These are phyloP conservation scores for Benincasa hispida DNA, from an alignment of 306 rosid genomes.

Conservation along the genomic window DNA sequence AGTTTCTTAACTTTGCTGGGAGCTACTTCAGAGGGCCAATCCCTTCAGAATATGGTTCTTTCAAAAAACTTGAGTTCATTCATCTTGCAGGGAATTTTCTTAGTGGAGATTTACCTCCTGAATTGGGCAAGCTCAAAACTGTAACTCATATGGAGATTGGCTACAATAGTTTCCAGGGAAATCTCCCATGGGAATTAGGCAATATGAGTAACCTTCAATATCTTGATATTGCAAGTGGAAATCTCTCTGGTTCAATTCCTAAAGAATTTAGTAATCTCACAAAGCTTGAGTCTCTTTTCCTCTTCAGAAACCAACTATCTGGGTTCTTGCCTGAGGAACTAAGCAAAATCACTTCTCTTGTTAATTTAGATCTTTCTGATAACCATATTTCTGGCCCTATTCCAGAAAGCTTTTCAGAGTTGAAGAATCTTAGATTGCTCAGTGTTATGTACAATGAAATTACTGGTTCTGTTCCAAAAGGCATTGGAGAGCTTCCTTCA, in stretches of 20 bases:
- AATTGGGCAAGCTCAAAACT: constrained; percentile 74
- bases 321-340: constrained; percentile 63
- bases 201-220: constrained; percentile 67
- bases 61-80: constrained; percentile 63
- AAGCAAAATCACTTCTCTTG: constrained; percentile 32
- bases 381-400: constrained; percentile 67
- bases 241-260: constrained; percentile 62
- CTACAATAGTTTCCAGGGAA: constrained; percentile 51
- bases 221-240: constrained; percentile 87
- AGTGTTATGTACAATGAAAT: constrained; percentile 81
- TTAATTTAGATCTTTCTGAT: constrained; percentile 73
- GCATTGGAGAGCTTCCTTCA: constrained; percentile 64
- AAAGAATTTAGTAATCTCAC: constrained; percentile 62
- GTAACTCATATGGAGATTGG: constrained; percentile 91
- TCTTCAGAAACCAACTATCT: constrained; percentile 62
- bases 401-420: constrained; percentile 58
- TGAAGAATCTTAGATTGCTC: constrained; percentile 53
- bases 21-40: constrained; percentile 84
- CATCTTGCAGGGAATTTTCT: constrained; percentile 83
- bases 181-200: constrained; percentile 59
- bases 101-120: constrained; percentile 53
- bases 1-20: constrained; percentile 70
- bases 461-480: constrained; percentile 59
- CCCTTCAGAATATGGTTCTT: constrained; percentile 71
- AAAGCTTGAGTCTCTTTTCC: constrained; percentile 56